Evolutionary conservation across 2,329 filamentous ascomycete species (phyloP), one percentile per base, ranked within the genome.

Genomic region (Cercospora sp.): DNA sequence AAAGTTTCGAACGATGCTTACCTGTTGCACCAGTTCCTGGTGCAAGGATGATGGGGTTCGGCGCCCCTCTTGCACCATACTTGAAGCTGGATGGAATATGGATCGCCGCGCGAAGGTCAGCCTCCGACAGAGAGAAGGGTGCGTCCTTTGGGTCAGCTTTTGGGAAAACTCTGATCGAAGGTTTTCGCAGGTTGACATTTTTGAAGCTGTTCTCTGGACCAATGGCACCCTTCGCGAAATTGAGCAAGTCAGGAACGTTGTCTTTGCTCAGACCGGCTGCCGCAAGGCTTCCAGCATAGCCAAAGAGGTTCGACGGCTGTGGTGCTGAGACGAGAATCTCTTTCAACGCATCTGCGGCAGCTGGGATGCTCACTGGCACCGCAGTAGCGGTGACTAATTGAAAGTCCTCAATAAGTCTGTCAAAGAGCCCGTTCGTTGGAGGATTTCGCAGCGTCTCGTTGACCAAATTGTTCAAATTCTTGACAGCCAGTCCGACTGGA

Each of bases 201-300:
- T 60, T 67, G 18, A 69, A 66, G 64, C 68, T 74, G 65, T 73
- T 75, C 30, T 64, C 58, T n/a, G 64, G 75, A 63, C 67, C 63
- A 1, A 70, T 58, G 12, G 68, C 61, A 36, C 70, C 75, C 1
- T 72, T 65, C 5, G 76, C 60, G 63, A 72, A 74, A 5, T 67
- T 48, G 3, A 74, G 30, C 18, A 71, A 57, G 28, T 65, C 65
- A 0, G 64, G 65, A 7, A 74, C 63, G 28, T 74, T 75, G n/a
- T 75, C 72, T 2, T 70, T 69, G 2, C 73, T 74, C n/a, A 79
- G 66, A 9, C 77, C 77, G 13, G 72, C 73, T 8, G 70, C 73
- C 7, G 75, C 71, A 5, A 77, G 45, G 9, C 73, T 57, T 8
- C 71, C 77, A 60, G 71, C 66, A 13, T 72, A 72, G 16, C 73